Percentiles rank a stretch among this genome's conserved stretches.
phyloP scores from a whole-genome alignment of 257 asterid species.

The Dorcoceras hygrometricum region DNA sequence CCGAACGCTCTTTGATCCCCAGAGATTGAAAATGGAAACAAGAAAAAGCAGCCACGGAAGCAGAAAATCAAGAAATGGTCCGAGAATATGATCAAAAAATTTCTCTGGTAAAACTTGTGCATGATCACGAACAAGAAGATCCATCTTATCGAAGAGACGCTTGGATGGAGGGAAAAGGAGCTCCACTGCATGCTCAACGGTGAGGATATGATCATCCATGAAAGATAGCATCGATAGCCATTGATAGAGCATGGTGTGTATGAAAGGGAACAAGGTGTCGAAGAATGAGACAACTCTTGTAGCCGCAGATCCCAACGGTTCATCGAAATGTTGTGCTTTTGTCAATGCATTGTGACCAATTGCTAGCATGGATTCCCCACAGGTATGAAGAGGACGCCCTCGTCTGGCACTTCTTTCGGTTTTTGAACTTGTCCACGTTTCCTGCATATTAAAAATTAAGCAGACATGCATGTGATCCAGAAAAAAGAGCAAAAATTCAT shows the following conservation, averaged over 20 bases:
- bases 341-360: constrained; percentile 34
- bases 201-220: constrained; percentile 49
- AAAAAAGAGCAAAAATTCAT: constrained; percentile 13
- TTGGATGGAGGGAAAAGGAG: constrained; percentile 45
- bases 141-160: constrained; percentile 41
- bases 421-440: not conserved
- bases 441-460: no score
- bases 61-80: constrained; percentile 36
- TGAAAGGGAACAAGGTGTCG: constrained; percentile 29
- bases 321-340: constrained; percentile 35
- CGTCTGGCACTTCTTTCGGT: constrained; percentile 25
- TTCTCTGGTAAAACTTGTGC: constrained; percentile 42
- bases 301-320: constrained; percentile 40
- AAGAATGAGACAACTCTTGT: constrained; percentile 17
- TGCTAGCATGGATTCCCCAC: constrained; percentile 44
- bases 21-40: constrained; percentile 19
- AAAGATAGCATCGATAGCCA: constrained; percentile 40
- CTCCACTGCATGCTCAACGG: constrained; percentile 33
- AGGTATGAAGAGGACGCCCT: constrained; percentile 55
- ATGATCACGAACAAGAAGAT: constrained; percentile 30
- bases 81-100: constrained; percentile 33
- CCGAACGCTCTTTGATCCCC: constrained; percentile 19
- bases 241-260: constrained; percentile 27
- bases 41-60: constrained; percentile 32
- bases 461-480: not conserved